phyloP scores from a whole-genome alignment of 306 rosid species.

The Delonix regia region DNA sequence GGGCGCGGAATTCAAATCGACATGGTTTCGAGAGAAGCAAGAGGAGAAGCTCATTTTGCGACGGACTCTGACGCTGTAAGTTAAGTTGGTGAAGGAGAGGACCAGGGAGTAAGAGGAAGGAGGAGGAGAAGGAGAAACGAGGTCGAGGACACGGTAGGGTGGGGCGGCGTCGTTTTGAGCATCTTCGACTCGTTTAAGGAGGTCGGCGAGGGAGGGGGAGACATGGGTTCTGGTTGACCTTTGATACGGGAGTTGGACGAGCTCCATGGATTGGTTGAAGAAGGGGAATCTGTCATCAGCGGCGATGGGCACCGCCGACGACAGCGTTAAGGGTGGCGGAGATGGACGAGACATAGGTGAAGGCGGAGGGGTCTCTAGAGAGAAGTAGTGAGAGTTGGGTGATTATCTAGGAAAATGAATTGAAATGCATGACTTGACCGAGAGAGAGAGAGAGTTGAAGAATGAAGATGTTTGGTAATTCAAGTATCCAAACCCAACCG shows the following conservation, averaged over 20 bases:
- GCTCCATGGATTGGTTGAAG: conserved; percentile 63
- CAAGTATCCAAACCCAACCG: conserved; percentile 28
- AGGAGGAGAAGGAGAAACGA: conserved; percentile 19
- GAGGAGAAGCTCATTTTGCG: conserved; percentile 46
- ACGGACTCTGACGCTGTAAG: conserved; percentile 65
- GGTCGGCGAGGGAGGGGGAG: conserved; percentile 70
- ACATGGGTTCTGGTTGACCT: neutral
- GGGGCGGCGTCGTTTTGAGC: conserved; percentile 52
- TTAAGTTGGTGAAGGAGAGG: conserved; percentile 70
- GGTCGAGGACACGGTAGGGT: conserved; percentile 33
- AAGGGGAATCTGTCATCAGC: conserved; percentile 37
- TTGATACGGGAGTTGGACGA: conserved; percentile 32
- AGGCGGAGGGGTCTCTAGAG: neutral
- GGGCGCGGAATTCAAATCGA: neutral
- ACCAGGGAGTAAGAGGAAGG: conserved; percentile 55
- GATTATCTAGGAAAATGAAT: conserved; percentile 37
- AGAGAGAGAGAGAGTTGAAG: too few relatives aligned
- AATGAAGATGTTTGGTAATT: conserved; percentile 40
- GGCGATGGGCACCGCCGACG: conserved; percentile 19
- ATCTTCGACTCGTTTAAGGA: conserved; percentile 68
- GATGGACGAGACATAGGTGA: conserved; percentile 35
- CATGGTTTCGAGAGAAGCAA: conserved; percentile 1
- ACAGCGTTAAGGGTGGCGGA: conserved; percentile 15
- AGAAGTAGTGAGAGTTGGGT: neutral
- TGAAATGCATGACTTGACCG: conserved; percentile 32